A percentile compares a stretch with the other conserved stretches of the same genome.
Evolutionary conservation across 2,329 filamentous ascomycete species (phyloP).

Genomic region (Aspergillus sp.): DNA sequence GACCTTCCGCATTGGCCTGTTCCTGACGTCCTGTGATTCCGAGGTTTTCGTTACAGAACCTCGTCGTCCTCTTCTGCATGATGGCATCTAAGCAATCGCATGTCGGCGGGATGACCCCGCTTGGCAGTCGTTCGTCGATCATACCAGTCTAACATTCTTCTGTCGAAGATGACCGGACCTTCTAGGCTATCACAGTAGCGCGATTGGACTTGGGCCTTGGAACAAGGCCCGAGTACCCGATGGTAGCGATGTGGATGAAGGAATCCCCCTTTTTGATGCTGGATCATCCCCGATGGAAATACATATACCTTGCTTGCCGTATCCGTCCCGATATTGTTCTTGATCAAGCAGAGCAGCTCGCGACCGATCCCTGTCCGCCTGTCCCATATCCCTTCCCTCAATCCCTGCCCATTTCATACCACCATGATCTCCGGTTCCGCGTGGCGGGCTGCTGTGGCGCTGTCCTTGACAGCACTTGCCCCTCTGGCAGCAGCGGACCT

Average conservation of each 20-base stretch:
- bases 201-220: background rate
- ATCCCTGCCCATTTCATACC: background rate
- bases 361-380: background rate
- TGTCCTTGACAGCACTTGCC: constrained; percentile 18
- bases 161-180: background rate
- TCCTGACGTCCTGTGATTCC: background rate
- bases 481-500: constrained; percentile 30
- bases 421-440: constrained; percentile 16
- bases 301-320: background rate
- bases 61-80: background rate
- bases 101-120: background rate
- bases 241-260: background rate
- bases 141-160: background rate
- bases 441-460: constrained; percentile 18
- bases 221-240: background rate
- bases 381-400: background rate
- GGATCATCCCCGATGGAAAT: background rate
- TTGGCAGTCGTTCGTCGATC: background rate
- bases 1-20: background rate
- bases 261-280: background rate
- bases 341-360: background rate
- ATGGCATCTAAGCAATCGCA: background rate
- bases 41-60: background rate
- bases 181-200: background rate
- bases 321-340: background rate